Percentiles rank a stretch among this genome's conserved stretches.
These are phyloP conservation scores for Nosema muscidifuracis DNA, from an alignment of 371 early-diverging fungal genomes.

Conservation along the genomic window DNA sequence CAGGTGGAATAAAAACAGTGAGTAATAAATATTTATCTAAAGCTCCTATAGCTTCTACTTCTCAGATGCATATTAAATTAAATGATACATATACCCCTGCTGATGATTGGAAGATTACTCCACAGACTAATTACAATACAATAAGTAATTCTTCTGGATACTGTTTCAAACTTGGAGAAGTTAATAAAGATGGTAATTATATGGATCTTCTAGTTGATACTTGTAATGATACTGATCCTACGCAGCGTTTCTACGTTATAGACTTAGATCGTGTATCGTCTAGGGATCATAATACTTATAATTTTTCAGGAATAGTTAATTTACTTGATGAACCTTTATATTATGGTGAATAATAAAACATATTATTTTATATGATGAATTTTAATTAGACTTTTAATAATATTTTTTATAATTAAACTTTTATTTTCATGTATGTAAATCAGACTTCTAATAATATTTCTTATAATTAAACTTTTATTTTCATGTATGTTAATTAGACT, in stretches of 20 bases:
- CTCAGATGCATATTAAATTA: neutral
- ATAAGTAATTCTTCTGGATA: neutral
- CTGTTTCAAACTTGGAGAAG: neutral
- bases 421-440: too few relatives aligned
- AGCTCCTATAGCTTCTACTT: neutral
- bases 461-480: too few relatives aligned
- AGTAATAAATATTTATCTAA: neutral
- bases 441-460: too few relatives aligned
- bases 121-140: neutral
- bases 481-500: too few relatives aligned
- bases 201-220: neutral
- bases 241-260: neutral
- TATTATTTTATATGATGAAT: too few relatives aligned
- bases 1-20: neutral
- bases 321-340: constrained; percentile 2
- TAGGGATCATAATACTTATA: neutral
- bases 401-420: too few relatives aligned
- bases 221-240: neutral
- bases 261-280: neutral
- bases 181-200: too few relatives aligned
- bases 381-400: too few relatives aligned
- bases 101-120: constrained; percentile 5
- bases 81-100: neutral
- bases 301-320: neutral
- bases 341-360: neutral